phyloP scores from a whole-genome alignment of 225 moss, liverwort and hornwort species.

The Bryoerythrophyllum caledonicum region DNA sequence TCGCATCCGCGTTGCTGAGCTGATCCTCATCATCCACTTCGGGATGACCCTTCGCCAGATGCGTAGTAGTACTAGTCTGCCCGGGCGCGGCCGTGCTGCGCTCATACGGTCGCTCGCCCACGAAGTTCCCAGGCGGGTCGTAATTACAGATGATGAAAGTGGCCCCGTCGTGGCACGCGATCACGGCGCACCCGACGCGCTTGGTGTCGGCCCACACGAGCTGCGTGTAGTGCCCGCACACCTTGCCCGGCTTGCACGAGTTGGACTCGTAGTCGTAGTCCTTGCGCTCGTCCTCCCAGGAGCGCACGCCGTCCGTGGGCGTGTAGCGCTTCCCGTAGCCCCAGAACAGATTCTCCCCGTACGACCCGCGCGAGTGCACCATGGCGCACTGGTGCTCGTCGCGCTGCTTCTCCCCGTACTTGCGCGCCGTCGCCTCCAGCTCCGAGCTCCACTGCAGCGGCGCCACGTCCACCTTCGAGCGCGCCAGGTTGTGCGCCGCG shows the following conservation, averaged over 20 bases:
- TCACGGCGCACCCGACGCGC: slow-evolving; percentile 52
- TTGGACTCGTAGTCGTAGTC: slow-evolving; percentile 47
- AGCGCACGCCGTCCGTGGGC: slow-evolving; percentile 38
- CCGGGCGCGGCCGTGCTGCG: not conserved
- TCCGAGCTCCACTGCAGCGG: slow-evolving; percentile 35
- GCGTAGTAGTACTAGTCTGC: not conserved
- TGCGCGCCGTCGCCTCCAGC: slow-evolving; percentile 30
- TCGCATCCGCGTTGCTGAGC: not conserved
- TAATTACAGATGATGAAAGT: slow-evolving; percentile 66
- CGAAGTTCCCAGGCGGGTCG: slow-evolving; percentile 57
- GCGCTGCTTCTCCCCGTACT: slow-evolving; percentile 42
- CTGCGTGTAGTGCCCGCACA: slow-evolving; percentile 68
- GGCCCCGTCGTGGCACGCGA: slow-evolving; percentile 51
- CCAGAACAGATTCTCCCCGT: slow-evolving; percentile 63
- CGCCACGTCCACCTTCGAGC: slow-evolving; percentile 32
- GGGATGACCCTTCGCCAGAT: not conserved
- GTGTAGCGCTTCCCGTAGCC: slow-evolving; percentile 35
- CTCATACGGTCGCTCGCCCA: slow-evolving; percentile 41
- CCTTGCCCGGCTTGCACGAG: slow-evolving; percentile 34
- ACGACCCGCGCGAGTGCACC: slow-evolving; percentile 44
- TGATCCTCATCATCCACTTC: not conserved
- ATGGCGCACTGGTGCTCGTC: slow-evolving; percentile 42
- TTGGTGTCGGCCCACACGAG: slow-evolving; percentile 60
- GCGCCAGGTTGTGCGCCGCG: slow-evolving; percentile 32
- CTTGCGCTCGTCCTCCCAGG: slow-evolving; percentile 43